Evolutionary conservation across 768 basidiomycete genomes (phyloP).

Genomic region (Boletus edulis): DNA sequence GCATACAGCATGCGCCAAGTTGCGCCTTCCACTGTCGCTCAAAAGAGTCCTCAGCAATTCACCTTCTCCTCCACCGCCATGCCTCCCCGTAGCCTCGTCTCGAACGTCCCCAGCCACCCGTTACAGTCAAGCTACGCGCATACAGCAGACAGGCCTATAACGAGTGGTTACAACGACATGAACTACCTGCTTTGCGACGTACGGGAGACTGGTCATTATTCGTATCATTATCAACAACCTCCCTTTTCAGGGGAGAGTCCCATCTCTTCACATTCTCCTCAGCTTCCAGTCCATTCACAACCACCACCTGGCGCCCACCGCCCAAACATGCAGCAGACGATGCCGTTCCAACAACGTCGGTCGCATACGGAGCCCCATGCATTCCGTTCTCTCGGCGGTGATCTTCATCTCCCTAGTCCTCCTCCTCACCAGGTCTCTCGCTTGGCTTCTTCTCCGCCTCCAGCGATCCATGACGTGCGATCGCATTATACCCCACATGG

Average conservation of each 20-base stretch:
- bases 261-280: slow-evolving; percentile 43
- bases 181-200: slow-evolving; percentile 45
- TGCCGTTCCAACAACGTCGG: slow-evolving; percentile 55
- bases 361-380: slow-evolving; percentile 57
- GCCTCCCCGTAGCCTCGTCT: slow-evolving; percentile 42
- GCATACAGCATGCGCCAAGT: slow-evolving; percentile 44
- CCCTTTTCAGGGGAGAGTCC: slow-evolving; percentile 44
- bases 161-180: slow-evolving; percentile 45
- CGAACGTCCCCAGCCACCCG: slow-evolving; percentile 39
- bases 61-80: slow-evolving; percentile 37
- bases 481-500: slow-evolving; percentile 41
- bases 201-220: slow-evolving; percentile 49
- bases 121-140: slow-evolving; percentile 44
- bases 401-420: slow-evolving; percentile 49
- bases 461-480: slow-evolving; percentile 36
- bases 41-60: slow-evolving; percentile 48
- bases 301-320: slow-evolving; percentile 34
- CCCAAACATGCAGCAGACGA: slow-evolving; percentile 40
- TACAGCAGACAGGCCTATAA: slow-evolving; percentile 49
- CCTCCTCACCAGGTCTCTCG: slow-evolving; percentile 40
- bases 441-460: slow-evolving; percentile 42
- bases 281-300: slow-evolving; percentile 37
- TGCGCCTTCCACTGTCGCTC: slow-evolving; percentile 43
- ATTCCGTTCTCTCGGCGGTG: slow-evolving; percentile 46
- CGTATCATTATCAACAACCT: slow-evolving; percentile 51